Evolutionary conservation across 306 rosid species (phyloP).

Genomic region (Rosa rugosa): DNA sequence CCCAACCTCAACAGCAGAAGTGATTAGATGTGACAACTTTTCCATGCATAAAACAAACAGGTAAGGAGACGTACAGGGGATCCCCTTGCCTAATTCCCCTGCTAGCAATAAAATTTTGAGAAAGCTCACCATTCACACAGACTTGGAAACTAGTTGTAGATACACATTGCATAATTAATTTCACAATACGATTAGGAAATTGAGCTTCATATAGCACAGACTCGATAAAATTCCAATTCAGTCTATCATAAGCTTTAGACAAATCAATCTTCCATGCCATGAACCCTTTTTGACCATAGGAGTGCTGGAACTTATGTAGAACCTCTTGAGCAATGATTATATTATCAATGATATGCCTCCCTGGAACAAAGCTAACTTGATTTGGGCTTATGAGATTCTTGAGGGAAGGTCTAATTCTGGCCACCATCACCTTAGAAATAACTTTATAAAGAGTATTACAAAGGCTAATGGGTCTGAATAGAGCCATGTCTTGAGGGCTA

Average conservation of each 20-base stretch:
- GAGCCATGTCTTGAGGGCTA: no score
- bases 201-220: not conserved
- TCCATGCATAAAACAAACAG: not conserved
- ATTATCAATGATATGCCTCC: not conserved
- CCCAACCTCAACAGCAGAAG: not conserved
- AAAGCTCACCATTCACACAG: not conserved
- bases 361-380: not conserved
- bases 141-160: not conserved
- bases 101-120: not conserved
- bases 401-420: not conserved
- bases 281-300: not conserved
- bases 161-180: not conserved
- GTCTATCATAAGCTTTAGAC: not conserved
- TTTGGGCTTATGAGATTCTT: not conserved
- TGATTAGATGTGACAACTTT: not conserved
- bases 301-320: no score
- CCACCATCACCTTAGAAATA: no score
- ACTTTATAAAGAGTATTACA: no score
- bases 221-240: not conserved
- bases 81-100: not conserved
- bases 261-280: not conserved
- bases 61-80: not conserved
- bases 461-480: no score
- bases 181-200: no score
- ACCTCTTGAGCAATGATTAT: not conserved